Percentiles rank a stretch among this genome's conserved stretches.
phyloP scores from a whole-genome alignment of 2,329 filamentous ascomycete genomes.

The Trichoderma breve region DNA sequence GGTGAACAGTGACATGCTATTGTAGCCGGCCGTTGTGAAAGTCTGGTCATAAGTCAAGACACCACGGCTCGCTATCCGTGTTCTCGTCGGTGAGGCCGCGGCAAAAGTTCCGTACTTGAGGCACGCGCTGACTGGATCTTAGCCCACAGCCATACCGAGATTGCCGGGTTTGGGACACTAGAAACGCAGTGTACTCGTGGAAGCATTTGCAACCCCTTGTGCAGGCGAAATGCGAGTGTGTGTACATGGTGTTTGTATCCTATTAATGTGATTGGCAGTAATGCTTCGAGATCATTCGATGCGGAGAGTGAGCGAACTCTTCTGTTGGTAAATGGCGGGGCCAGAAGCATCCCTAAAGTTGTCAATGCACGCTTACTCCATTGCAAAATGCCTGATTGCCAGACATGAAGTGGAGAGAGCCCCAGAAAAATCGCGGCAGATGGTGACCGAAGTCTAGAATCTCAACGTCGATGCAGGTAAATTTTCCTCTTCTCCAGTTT shows the following conservation, averaged over 20 bases:
- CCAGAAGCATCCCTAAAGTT: background rate
- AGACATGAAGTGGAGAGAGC: background rate
- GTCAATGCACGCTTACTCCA: background rate
- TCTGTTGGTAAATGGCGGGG: background rate
- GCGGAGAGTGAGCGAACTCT: background rate
- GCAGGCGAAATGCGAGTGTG: background rate
- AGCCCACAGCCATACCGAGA: conserved; percentile 1
- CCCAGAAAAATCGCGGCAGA: background rate
- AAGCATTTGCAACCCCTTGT: background rate
- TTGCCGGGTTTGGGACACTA: background rate
- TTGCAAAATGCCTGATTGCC: background rate
- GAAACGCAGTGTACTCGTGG: background rate
- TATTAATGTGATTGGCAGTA: no score
- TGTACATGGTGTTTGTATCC: background rate
- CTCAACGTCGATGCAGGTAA: background rate
- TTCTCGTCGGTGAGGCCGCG: background rate
- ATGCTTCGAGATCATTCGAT: background rate
- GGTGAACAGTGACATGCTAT: conserved; percentile 3
- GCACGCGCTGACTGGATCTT: background rate
- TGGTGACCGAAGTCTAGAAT: background rate
- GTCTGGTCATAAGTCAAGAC: background rate
- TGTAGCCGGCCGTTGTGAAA: background rate
- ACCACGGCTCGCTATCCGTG: background rate
- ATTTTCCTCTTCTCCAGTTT: background rate
- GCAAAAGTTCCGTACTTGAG: conserved; percentile 2